Percentiles rank a stretch among this genome's conserved stretches.
phyloP scores from a whole-genome alignment of 75 land plant species.

The Picea sitchensis region DNA sequence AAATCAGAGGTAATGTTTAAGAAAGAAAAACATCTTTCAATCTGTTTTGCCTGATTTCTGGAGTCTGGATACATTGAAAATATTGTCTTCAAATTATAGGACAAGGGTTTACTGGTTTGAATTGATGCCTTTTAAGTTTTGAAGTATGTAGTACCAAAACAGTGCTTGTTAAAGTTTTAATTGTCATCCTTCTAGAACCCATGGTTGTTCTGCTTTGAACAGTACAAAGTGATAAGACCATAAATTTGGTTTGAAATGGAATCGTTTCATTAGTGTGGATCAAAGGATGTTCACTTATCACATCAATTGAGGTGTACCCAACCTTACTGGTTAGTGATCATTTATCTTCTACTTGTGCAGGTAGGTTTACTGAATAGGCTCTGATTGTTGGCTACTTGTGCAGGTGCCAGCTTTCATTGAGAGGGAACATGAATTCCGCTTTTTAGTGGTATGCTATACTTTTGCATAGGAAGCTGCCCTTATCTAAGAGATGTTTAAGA shows the following conservation, averaged over 20 bases:
- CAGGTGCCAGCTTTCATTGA: constrained; percentile 86
- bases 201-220: not conserved
- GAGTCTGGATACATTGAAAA: not conserved
- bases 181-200: not conserved
- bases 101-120: not conserved
- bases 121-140: not conserved
- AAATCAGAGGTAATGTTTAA: constrained; percentile 53
- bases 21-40: not conserved
- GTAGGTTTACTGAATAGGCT: not conserved
- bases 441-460: constrained; percentile 59
- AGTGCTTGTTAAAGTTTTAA: not conserved
- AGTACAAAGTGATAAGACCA: not conserved
- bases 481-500: not conserved
- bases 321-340: not conserved
- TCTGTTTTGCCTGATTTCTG: not conserved
- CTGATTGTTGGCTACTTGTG: constrained; percentile 9
- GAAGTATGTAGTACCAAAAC: not conserved
- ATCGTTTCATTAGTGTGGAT: not conserved
- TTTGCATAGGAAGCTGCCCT: not conserved
- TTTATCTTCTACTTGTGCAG: constrained; percentile 5
- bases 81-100: not conserved
- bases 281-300: not conserved
- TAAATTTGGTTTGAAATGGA: not conserved
- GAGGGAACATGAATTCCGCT: constrained; percentile 91
- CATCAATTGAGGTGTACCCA: not conserved